These are phyloP conservation scores for Pestalotiopsis sp. DNA, from an alignment of 2,329 filamentous ascomycete genomes.

Conservation along the genomic window DNA sequence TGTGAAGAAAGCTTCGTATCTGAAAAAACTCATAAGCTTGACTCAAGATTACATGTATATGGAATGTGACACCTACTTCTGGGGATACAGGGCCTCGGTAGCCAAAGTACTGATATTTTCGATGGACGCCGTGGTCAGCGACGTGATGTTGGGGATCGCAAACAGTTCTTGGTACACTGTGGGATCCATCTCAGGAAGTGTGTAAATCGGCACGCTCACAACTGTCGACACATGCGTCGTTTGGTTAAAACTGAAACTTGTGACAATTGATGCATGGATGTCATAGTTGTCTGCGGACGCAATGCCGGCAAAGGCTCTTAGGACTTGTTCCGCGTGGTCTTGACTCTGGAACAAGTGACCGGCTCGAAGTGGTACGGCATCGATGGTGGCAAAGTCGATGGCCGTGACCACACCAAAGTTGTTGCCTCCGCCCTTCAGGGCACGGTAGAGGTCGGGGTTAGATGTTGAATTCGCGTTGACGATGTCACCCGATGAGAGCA, in stretches of 20 bases:
- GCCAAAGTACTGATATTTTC: conserved; percentile 16
- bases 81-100: conserved; percentile 12
- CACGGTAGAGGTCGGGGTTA: conserved; percentile 14
- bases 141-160: conserved; percentile 18
- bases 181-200: conserved; percentile 14
- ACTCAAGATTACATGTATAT: neutral
- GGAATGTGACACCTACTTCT: conserved; percentile 13
- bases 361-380: conserved; percentile 14
- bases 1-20: neutral
- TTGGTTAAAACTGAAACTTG: conserved; percentile 13
- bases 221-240: conserved; percentile 14
- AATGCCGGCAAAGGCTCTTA: conserved; percentile 17
- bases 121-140: conserved; percentile 6
- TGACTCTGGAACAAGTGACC: conserved; percentile 16
- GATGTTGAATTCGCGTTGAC: conserved; percentile 12
- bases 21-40: neutral
- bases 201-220: conserved; percentile 18
- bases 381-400: conserved; percentile 16
- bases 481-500: conserved; percentile 12
- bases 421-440: conserved; percentile 15
- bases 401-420: conserved; percentile 19
- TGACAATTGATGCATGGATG: conserved; percentile 17
- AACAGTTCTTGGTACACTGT: conserved; percentile 14
- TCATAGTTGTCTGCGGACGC: conserved; percentile 17
- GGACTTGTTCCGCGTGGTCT: conserved; percentile 12